These are phyloP conservation scores for Vitis vinifera DNA, from an alignment of 164 flowering plant genomes.

Conservation along the genomic window DNA sequence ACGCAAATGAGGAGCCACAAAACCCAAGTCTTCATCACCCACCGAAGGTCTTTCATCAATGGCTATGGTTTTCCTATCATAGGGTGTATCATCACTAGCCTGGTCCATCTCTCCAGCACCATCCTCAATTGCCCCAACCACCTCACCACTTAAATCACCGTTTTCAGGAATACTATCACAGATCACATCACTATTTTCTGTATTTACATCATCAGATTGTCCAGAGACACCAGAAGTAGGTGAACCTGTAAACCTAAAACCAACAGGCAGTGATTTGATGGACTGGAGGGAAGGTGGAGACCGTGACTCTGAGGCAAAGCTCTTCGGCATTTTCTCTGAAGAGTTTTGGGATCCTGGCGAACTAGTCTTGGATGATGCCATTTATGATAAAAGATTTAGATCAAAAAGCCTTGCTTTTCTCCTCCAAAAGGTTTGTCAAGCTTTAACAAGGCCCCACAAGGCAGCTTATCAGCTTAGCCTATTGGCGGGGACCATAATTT, in stretches of 20 bases:
- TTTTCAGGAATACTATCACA: constrained; percentile 24
- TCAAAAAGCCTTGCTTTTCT: constrained; percentile 20
- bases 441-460: constrained; percentile 43
- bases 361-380: constrained; percentile 21
- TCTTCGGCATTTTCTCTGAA: constrained; percentile 29
- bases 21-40: constrained; percentile 36
- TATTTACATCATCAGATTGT: constrained; percentile 7
- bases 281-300: constrained; percentile 41
- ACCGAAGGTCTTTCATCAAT: constrained; percentile 40
- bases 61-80: constrained; percentile 28
- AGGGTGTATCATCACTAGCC: constrained; percentile 67
- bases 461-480: constrained; percentile 22
- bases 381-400: constrained; percentile 17
- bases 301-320: constrained; percentile 11
- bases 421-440: constrained; percentile 25
- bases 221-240: constrained; percentile 15
- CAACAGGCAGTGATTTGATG: constrained; percentile 57
- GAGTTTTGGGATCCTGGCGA: constrained; percentile 16
- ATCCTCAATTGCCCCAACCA: constrained; percentile 13
- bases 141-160: constrained; percentile 20
- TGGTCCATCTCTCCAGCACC: constrained; percentile 24
- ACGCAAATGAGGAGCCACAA: constrained; percentile 31
- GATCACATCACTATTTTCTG: constrained; percentile 8
- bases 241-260: constrained; percentile 39
- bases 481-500: constrained; percentile 42